phyloP scores from a whole-genome alignment of 2,329 filamentous ascomycete genomes.

The Pyrenochaeta sp. region DNA sequence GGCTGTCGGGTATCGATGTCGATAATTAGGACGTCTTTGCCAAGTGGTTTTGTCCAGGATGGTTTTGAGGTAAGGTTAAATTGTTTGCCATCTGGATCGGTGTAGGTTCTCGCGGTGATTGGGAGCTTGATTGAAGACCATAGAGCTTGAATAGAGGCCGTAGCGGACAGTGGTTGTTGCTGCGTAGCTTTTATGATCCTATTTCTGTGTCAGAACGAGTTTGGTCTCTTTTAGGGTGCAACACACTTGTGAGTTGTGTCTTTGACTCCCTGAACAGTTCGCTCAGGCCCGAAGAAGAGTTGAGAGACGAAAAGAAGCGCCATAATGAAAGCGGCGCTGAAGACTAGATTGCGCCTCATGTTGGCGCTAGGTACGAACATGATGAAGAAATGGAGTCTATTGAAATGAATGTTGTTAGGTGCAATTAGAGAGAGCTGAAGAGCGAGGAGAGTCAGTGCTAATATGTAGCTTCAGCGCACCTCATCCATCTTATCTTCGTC shows the following conservation, averaged over 20 bases:
- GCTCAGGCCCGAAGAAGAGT: constrained; percentile 3
- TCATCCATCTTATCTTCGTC: too few species aligned
- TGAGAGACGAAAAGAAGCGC: not conserved
- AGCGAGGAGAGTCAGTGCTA: too few species aligned
- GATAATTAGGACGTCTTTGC: constrained; percentile 29
- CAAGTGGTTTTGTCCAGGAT: constrained; percentile 25
- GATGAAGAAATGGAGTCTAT: not conserved
- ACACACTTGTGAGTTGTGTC: constrained; percentile 1
- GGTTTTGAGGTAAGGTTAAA: too few species aligned
- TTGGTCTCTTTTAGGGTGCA: not conserved
- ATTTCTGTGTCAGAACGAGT: too few species aligned
- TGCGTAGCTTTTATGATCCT: too few species aligned
- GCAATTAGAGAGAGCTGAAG: too few species aligned
- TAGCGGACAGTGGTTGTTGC: too few species aligned
- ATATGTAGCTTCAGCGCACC: too few species aligned
- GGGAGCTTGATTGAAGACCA: not conserved
- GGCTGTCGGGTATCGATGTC: constrained; percentile 34
- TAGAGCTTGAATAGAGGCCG: too few species aligned
- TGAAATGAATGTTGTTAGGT: too few species aligned
- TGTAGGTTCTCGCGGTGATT: not conserved
- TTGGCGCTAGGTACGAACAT: not conserved
- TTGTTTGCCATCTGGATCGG: too few species aligned
- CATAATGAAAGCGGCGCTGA: constrained; percentile 1
- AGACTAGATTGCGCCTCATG: not conserved
- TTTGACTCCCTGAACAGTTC: constrained; percentile 1